A percentile compares a stretch with the other conserved stretches of the same genome.
Evolutionary conservation across 139 green algal genomes (phyloP).

Genomic region (Trebouxia sp.): DNA sequence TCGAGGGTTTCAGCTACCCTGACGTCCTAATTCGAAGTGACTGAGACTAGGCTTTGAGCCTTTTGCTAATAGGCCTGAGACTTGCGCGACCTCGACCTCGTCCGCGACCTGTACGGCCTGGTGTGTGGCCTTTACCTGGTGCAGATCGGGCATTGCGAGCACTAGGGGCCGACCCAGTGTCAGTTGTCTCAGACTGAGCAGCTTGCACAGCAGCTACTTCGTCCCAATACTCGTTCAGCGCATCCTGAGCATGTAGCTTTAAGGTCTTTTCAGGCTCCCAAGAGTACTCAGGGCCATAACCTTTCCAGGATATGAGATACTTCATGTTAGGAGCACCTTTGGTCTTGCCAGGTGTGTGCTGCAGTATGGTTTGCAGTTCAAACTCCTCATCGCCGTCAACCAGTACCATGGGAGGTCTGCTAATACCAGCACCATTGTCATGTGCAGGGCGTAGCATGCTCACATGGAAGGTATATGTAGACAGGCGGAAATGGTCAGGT

Average conservation of each 20-base stretch:
- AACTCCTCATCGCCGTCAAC: constrained; percentile 23
- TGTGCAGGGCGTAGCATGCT: neutral
- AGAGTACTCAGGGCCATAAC: neutral
- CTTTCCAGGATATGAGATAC: constrained; percentile 19
- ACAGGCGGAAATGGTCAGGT: constrained; percentile 22
- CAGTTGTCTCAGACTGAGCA: too few species aligned
- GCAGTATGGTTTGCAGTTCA: constrained; percentile 13
- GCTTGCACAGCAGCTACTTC: too few species aligned
- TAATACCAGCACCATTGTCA: neutral
- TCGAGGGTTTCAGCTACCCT: neutral
- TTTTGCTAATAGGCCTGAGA: neutral
- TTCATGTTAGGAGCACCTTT: neutral
- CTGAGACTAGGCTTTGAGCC: neutral
- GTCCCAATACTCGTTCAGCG: neutral
- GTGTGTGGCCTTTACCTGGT: neutral
- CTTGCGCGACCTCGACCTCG: neutral
- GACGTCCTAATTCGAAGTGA: too few species aligned
- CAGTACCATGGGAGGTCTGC: neutral
- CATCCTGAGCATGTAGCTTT: neutral
- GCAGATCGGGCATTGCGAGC: too few species aligned
- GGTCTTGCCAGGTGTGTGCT: neutral
- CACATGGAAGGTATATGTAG: constrained; percentile 48
- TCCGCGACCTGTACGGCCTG: neutral
- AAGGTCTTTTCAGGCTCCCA: neutral
- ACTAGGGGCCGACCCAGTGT: too few species aligned